phyloP scores from a whole-genome alignment of 345 rosid genomes.

The Sonneratia caseolaris region DNA sequence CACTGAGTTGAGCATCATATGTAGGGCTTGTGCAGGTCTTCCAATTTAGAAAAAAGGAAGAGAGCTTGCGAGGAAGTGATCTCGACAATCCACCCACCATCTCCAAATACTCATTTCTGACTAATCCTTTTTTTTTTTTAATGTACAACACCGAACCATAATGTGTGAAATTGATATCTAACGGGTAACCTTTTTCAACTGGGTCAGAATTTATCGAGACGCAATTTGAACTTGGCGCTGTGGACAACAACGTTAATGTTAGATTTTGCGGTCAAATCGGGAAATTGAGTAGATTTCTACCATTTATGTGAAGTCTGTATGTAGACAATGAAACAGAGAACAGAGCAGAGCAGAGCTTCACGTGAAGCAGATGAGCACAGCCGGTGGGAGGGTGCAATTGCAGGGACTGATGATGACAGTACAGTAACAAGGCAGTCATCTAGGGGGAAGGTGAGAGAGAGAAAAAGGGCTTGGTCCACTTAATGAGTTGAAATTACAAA shows the following conservation, averaged over 20 bases:
- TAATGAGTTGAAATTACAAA: not conserved
- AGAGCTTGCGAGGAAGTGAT: not conserved
- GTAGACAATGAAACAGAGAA: slow-evolving; percentile 1
- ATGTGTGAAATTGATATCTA: too few species aligned
- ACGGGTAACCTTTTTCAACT: too few species aligned
- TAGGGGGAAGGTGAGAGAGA: not conserved
- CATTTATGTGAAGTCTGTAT: too few species aligned
- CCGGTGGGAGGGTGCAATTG: not conserved
- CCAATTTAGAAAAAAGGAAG: not conserved
- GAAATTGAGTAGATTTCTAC: too few species aligned
- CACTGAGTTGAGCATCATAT: not conserved
- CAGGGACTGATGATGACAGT: not conserved
- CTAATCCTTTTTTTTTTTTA: too few species aligned
- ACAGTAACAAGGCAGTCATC: not conserved
- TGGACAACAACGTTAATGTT: not conserved
- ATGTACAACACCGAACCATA: too few species aligned
- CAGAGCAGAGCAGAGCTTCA: not conserved
- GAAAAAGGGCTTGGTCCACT: not conserved
- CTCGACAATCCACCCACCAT: not conserved
- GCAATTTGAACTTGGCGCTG: too few species aligned
- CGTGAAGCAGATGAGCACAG: slow-evolving; percentile 1
- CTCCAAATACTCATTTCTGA: not conserved
- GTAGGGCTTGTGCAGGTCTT: not conserved
- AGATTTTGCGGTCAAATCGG: not conserved
- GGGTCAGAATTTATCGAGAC: too few species aligned